Conservation (phyloP, 805 yeast genomes). For the Teunomyces panamensis region DNA sequence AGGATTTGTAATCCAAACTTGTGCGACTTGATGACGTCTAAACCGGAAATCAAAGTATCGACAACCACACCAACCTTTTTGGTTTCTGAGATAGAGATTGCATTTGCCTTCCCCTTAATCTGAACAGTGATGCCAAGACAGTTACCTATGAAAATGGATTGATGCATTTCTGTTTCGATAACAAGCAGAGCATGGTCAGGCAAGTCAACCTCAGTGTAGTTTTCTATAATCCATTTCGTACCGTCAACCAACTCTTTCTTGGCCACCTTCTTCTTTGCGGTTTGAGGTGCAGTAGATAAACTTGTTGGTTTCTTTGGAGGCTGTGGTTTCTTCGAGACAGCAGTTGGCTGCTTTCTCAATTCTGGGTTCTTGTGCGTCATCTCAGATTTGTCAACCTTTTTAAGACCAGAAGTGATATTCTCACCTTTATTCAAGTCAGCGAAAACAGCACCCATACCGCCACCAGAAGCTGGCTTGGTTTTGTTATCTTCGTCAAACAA, state of each 20-base stretch:
- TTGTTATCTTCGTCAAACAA: constrained; percentile 39
- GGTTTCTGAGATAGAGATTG: constrained; percentile 76
- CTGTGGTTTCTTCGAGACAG: constrained; percentile 54
- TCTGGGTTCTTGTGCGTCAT: constrained; percentile 93
- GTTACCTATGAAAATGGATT: constrained; percentile 84
- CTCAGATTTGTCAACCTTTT: constrained; percentile 88
- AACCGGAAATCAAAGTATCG: constrained; percentile 81
- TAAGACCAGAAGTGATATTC: constrained; percentile 76
- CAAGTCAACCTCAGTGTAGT: constrained; percentile 53
- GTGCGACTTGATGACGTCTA: constrained; percentile 79
- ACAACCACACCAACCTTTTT: constrained; percentile 71
- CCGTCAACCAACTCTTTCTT: constrained; percentile 75
- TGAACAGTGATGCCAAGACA: constrained; percentile 73
- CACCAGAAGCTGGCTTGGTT: constrained; percentile 15
- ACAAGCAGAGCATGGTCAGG: constrained; percentile 54
- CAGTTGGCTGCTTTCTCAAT: constrained; percentile 58
- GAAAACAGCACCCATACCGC: constrained; percentile 85
- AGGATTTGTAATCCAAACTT: constrained; percentile 83
- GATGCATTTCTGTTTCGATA: constrained; percentile 79
- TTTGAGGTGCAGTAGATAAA: constrained; percentile 45
- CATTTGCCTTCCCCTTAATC: constrained; percentile 87
- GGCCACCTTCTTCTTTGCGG: constrained; percentile 31
- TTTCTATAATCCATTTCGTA: constrained; percentile 81
- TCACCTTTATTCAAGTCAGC: constrained; percentile 88
- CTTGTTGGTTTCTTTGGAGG: constrained; percentile 82